Base-by-base conservation (phyloP, 2,329 filamentous ascomycete genomes). In the Trichocomaceae sp. region DNA sequence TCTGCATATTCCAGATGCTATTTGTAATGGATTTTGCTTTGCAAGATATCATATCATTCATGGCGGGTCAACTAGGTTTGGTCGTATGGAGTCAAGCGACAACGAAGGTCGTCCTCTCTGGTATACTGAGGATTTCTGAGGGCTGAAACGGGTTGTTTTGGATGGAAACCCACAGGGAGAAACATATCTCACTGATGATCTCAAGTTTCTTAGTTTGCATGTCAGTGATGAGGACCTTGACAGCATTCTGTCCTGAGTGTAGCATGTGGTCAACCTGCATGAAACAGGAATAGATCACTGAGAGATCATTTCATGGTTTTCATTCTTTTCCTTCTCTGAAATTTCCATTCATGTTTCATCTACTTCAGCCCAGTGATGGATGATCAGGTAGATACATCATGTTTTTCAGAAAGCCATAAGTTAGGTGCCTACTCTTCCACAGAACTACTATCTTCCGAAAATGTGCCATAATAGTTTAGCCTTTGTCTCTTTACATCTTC, bases 111-210 rank as follows among this genome's bases (percentile, higher is more conserved):
- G 37, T 13, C 50, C 44, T 29, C 42, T 53, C 17, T 53, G 44
- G 50, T 53, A 45, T 15, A 19, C 41, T 12, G 6, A 41, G 15
- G n/a, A 31, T 10, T 47, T 53, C 33, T 20, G 37, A 5, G 50
- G 50, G 1, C 8, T 53, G 42, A 41, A 20, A 5, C 23, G 17
- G 31, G 20, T 53, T n/a, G 31, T 53, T 37, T 47, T 53, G 31
- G 50, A 44, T 9, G 44, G 50, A 12, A 47, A 47, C 13, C 50
- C 44, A 23, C 50, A 53, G 20, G 50, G 50, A 22, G 44, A 41
- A 15, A 37, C 50, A 3, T 53, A 47, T 53, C 22, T 53, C 13
- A 35, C 12, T 15, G 44, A 17, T 19, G 42, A 41, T 39, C 10
- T 15, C 12, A 53, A 53, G 10, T 17, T 47, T 5, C 44, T 53